These are phyloP conservation scores for Gomphus bonarii DNA, from an alignment of 1,284 basidiomycete genomes.

Conservation along the genomic window DNA sequence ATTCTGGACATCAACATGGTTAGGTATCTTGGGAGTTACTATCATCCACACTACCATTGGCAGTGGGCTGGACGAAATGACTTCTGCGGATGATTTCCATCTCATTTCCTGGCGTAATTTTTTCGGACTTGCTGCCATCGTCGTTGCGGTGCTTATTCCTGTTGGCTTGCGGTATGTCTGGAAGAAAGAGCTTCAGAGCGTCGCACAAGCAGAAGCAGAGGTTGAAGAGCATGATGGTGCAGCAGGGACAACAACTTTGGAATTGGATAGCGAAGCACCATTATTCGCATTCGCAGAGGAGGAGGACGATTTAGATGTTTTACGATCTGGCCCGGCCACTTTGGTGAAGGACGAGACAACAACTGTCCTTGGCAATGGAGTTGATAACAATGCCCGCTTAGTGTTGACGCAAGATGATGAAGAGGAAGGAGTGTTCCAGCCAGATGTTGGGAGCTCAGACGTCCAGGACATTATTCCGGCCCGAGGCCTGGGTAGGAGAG, in stretches of 20 bases:
- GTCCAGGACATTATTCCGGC: neutral
- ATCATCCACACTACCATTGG: constrained; percentile 97
- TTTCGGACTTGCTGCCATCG: constrained; percentile 71
- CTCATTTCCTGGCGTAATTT: constrained; percentile 85
- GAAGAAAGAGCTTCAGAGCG: constrained; percentile 10
- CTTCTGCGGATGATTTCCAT: constrained; percentile 84
- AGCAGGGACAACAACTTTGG: neutral
- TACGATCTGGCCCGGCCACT: constrained; percentile 55
- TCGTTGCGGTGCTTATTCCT: constrained; percentile 85
- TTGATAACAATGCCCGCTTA: constrained; percentile 1
- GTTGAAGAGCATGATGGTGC: too few relatives aligned
- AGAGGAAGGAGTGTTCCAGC: neutral
- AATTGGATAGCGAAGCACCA: neutral
- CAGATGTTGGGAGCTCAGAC: neutral
- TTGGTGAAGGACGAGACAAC: constrained; percentile 29
- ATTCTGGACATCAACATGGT: constrained; percentile 87
- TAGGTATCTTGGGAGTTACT: constrained; percentile 85
- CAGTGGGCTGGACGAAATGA: constrained; percentile 90
- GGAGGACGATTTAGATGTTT: constrained; percentile 22
- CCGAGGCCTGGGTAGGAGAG: neutral
- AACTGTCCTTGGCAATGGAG: constrained; percentile 13
- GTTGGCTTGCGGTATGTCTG: constrained; percentile 71
- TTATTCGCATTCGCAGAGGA: constrained; percentile 11
- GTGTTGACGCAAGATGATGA: constrained; percentile 5
- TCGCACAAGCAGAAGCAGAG: constrained; percentile 3